phyloP scores from a whole-genome alignment of 177 flowering plant species.

The Vitis hybrid region DNA sequence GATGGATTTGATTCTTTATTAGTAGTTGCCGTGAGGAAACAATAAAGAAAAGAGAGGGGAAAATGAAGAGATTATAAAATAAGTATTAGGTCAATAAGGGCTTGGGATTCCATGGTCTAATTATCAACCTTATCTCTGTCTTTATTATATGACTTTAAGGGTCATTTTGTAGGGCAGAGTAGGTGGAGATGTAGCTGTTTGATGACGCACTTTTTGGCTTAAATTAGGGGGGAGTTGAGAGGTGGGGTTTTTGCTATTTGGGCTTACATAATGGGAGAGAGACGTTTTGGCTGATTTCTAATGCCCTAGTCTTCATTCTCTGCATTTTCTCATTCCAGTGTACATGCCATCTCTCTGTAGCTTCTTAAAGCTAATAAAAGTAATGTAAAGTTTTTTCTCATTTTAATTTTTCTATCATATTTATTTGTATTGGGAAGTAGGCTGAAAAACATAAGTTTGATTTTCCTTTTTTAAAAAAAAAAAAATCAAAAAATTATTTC shows the following conservation, averaged over 20 bases:
- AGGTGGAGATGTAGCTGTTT: conserved; percentile 15
- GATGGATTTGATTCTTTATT: too few relatives aligned
- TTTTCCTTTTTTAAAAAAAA: too few relatives aligned
- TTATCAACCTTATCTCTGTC: conserved; percentile 19
- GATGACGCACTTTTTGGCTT: conserved; percentile 11
- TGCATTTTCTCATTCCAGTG: too few relatives aligned
- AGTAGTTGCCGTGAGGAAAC: not conserved
- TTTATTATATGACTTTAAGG: not conserved
- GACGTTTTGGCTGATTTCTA: not conserved
- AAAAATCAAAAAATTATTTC: too few relatives aligned
- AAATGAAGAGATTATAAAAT: not conserved
- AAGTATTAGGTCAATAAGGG: conserved; percentile 7
- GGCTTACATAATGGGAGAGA: not conserved
- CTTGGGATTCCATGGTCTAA: conserved; percentile 6
- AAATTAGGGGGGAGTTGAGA: not conserved
- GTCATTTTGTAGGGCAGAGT: conserved; percentile 14
- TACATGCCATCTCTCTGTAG: too few relatives aligned
- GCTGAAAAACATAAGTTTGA: too few relatives aligned
- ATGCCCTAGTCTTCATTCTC: too few relatives aligned
- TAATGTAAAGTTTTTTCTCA: too few relatives aligned
- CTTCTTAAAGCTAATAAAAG: too few relatives aligned
- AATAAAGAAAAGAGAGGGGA: not conserved
- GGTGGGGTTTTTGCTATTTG: conserved; percentile 3
- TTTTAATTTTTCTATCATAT: too few relatives aligned
- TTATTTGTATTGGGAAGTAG: too few relatives aligned